Percentiles rank a stretch among this genome's conserved stretches.
Conservation (phyloP, 2,329 filamentous ascomycete genomes). For the Aspergillus arachidicola region DNA sequence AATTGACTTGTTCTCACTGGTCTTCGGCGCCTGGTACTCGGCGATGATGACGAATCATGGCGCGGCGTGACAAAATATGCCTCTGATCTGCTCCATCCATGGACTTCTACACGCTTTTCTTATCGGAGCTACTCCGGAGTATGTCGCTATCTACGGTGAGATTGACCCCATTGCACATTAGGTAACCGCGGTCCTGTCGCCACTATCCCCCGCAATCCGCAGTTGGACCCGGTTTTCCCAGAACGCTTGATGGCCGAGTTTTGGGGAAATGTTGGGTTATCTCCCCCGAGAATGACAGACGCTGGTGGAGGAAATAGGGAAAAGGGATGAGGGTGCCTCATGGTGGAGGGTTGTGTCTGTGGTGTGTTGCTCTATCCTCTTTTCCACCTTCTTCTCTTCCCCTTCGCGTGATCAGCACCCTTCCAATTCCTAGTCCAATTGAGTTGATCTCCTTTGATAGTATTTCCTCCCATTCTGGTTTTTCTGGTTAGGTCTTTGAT, state of each 20-base stretch:
- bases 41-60: constrained; percentile 11
- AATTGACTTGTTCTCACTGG: constrained; percentile 9
- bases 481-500: constrained; percentile 1
- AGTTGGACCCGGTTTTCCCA: constrained; percentile 7
- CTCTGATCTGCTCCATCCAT: neutral
- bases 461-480: neutral
- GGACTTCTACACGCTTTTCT: neutral
- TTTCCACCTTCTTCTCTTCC: neutral
- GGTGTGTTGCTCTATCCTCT: neutral
- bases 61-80: neutral
- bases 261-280: neutral
- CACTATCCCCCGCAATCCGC: constrained; percentile 9
- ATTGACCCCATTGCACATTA: constrained; percentile 2
- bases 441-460: neutral
- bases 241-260: constrained; percentile 4
- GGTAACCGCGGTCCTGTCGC: constrained; percentile 5
- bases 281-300: neutral
- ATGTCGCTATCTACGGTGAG: neutral
- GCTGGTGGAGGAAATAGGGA: constrained; percentile 3
- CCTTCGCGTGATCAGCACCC: neutral
- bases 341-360: neutral
- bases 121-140: constrained; percentile 7
- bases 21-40: constrained; percentile 12
- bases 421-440: neutral
- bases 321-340: neutral